These are phyloP conservation scores for Myxozyma mucilagina DNA, from an alignment of 805 yeast species.

Conservation along the genomic window DNA sequence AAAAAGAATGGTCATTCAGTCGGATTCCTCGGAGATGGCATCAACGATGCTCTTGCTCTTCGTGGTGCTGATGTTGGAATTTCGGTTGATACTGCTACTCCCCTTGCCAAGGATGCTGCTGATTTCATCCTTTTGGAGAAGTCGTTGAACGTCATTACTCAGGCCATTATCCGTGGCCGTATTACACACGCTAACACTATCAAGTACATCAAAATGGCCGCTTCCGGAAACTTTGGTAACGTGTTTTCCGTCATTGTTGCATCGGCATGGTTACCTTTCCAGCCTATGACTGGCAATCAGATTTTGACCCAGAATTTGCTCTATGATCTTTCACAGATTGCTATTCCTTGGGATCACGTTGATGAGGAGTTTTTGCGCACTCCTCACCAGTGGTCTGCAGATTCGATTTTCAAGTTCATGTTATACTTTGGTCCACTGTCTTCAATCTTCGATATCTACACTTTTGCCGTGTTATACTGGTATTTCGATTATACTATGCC, in stretches of 20 bases:
- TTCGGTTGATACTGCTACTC: slow-evolving; percentile 58
- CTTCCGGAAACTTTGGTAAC: slow-evolving; percentile 53
- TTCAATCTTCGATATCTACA: slow-evolving; percentile 28
- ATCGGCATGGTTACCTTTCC: slow-evolving; percentile 32
- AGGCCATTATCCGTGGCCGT: slow-evolving; percentile 54
- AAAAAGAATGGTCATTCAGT: slow-evolving; percentile 48
- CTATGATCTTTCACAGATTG: slow-evolving; percentile 32
- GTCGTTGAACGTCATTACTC: slow-evolving; percentile 52
- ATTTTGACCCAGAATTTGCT: slow-evolving; percentile 29
- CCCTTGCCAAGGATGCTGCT: slow-evolving; percentile 56
- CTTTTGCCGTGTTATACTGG: slow-evolving; percentile 26
- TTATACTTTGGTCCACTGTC: slow-evolving; percentile 29
- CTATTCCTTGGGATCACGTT: slow-evolving; percentile 33
- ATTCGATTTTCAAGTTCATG: slow-evolving; percentile 31
- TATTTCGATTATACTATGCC: slow-evolving; percentile 27
- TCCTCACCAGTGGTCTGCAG: slow-evolving; percentile 32
- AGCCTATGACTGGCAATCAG: slow-evolving; percentile 34
- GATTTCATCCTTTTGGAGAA: slow-evolving; percentile 53
- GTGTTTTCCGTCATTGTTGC: slow-evolving; percentile 54
- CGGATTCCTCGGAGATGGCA: slow-evolving; percentile 59
- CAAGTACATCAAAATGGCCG: slow-evolving; percentile 44
- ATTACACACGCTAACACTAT: slow-evolving; percentile 44
- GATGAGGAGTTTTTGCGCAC: slow-evolving; percentile 25
- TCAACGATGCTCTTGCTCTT: slow-evolving; percentile 56
- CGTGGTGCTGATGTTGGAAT: slow-evolving; percentile 56